Percentiles rank a stretch among this genome's conserved stretches.
Evolutionary conservation across 1,284 basidiomycete species (phyloP).

Genomic region (Rhodotorula sp.): DNA sequence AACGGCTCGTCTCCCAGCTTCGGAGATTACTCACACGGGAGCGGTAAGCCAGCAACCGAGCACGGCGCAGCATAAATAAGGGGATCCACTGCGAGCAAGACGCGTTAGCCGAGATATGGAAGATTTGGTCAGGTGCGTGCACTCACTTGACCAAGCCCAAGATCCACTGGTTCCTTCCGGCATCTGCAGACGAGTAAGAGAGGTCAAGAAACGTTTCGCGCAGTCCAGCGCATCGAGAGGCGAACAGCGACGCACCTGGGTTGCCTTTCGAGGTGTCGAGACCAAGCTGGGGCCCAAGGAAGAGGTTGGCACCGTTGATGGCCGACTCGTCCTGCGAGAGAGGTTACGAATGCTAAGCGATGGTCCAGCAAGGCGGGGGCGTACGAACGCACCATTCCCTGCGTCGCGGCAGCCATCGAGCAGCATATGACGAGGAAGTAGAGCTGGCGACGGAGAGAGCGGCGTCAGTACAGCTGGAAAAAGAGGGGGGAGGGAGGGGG

Average conservation of each 20-base stretch:
- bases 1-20: no score
- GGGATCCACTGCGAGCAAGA: no score
- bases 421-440: slow-evolving; percentile 43
- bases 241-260: not conserved
- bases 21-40: no score
- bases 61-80: slow-evolving; percentile 47
- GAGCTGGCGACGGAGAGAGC: not conserved
- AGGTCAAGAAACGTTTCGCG: no score
- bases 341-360: not conserved
- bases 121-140: no score
- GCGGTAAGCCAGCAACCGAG: slow-evolving; percentile 49
- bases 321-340: slow-evolving; percentile 45
- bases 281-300: not conserved
- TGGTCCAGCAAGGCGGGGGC: slow-evolving; percentile 21
- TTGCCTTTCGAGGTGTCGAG: not conserved
- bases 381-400: slow-evolving; percentile 21
- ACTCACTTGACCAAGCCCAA: slow-evolving; percentile 21
- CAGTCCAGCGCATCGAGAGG: slow-evolving; percentile 12
- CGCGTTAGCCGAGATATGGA: no score
- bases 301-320: slow-evolving; percentile 47
- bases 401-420: slow-evolving; percentile 48
- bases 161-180: slow-evolving; percentile 24
- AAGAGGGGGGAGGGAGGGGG: not conserved
- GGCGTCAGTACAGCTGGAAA: not conserved
- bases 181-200: not conserved